Conservation (phyloP, 768 basidiomycete species). For the Russula sp. region DNA sequence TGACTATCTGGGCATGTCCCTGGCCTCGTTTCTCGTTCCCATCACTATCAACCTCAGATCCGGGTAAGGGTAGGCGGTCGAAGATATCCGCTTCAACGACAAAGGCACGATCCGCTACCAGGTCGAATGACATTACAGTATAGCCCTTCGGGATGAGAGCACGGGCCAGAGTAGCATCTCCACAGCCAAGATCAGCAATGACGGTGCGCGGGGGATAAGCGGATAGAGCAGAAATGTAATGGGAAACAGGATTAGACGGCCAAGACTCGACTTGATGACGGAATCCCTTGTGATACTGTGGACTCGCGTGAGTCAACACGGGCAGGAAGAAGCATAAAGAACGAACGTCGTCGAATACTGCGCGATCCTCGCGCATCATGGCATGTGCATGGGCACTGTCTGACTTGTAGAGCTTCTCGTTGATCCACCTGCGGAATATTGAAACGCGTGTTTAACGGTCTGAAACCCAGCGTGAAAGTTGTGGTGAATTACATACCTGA, state of each 20-base stretch:
- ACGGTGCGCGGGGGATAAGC: conserved; percentile 63
- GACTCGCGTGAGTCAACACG: conserved; percentile 13
- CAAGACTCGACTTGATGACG: conserved; percentile 87
- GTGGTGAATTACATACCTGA: conserved; percentile 53
- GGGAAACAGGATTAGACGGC: conserved; percentile 91
- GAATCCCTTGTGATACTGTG: conserved; percentile 90
- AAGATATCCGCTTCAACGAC: conserved; percentile 93
- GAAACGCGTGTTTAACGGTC: neutral
- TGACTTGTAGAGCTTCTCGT: conserved; percentile 89
- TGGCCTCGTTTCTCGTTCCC: conserved; percentile 38
- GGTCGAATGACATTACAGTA: conserved; percentile 74
- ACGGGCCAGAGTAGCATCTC: conserved; percentile 85
- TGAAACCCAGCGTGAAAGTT: neutral
- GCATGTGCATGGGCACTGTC: conserved; percentile 67
- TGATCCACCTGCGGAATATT: conserved; percentile 63
- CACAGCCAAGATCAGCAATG: conserved; percentile 93
- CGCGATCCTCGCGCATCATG: conserved; percentile 83
- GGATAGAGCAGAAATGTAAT: conserved; percentile 67
- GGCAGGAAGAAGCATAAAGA: conserved; percentile 6
- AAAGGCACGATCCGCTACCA: conserved; percentile 68
- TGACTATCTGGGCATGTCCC: conserved; percentile 74
- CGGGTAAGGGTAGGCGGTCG: conserved; percentile 76
- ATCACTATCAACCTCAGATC: conserved; percentile 50
- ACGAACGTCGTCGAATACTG: conserved; percentile 76
- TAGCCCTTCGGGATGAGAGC: conserved; percentile 65